Percentiles rank a stretch among this genome's conserved stretches.
Conservation (phyloP, 2,329 filamentous ascomycete genomes). For the Fusarium sp. region DNA sequence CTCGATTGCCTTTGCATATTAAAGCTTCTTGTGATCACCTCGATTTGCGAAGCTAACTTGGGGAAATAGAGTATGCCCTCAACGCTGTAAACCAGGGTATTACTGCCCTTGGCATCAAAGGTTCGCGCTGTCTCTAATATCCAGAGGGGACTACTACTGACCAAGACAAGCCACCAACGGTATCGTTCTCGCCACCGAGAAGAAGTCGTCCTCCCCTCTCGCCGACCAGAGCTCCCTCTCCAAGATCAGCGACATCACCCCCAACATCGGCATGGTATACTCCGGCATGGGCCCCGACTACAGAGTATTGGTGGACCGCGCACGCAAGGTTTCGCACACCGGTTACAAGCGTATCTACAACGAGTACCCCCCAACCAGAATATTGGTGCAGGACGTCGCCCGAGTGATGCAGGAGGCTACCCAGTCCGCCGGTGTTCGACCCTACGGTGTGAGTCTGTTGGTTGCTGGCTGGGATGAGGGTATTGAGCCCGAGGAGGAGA, state of each 20-base stretch:
- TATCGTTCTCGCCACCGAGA: constrained; percentile 98
- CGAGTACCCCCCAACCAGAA: constrained; percentile 99
- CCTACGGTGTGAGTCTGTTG: constrained; percentile 95
- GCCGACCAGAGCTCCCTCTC: constrained; percentile 95
- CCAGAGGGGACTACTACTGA: constrained; percentile 38
- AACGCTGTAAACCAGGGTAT: constrained; percentile 99
- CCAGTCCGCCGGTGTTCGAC: constrained; percentile 95
- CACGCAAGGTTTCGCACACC: constrained; percentile 97
- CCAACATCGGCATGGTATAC: constrained; percentile 99
- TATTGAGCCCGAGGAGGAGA: constrained; percentile 85
- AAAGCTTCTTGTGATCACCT: not conserved
- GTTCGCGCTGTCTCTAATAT: constrained; percentile 62
- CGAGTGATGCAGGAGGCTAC: constrained; percentile 99
- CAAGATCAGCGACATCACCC: constrained; percentile 98
- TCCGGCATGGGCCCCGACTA: constrained; percentile 99
- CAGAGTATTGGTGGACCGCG: constrained; percentile 96
- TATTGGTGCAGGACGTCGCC: constrained; percentile 98
- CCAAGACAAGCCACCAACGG: constrained; percentile 86
- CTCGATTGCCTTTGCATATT: not conserved
- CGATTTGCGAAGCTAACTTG: constrained; percentile 34
- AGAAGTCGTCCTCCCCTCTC: constrained; percentile 98
- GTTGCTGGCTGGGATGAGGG: constrained; percentile 99
- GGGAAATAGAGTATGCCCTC: constrained; percentile 88
- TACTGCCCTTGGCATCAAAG: constrained; percentile 98
- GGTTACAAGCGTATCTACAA: constrained; percentile 99